Evolutionary conservation across 768 basidiomycete species (phyloP), one percentile per base, ranked within the genome.

Genomic region (Tylopilus plumbeoviolaceoides): DNA sequence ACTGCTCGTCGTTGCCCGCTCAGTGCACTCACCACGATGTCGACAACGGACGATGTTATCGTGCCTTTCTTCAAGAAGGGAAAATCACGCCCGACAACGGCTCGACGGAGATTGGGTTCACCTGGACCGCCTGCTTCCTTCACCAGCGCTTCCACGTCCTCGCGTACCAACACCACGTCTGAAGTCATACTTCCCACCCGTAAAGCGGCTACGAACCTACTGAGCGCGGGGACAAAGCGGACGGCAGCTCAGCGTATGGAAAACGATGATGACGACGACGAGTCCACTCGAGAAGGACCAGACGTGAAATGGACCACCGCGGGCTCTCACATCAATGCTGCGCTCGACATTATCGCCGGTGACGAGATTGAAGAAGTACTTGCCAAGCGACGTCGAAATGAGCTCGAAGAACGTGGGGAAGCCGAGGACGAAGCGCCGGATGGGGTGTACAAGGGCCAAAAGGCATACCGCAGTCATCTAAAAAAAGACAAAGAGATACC

Each of bases 41-140:
- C 69, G 61, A 57, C 70, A 44, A 45, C 57, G 23, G 64, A 68
- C 47, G 56, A 70, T 47, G 62, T 78, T 14, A 81, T 77, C 44
- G 91, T 95, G 0, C 85, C 91, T 4, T 94, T 97, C 73, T 91
- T 95, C 74, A 95, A 89, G 73, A 90, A 87, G 65, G 85, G 87
- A 38, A 87, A 85, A 59, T 78, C 84, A 4, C 79, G 92, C 1
- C 93, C 93, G 2, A 77, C 83, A 4, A 89, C 88, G 0, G 69
- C 79, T 3, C 81, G 95, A 35, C 87, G 88, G 62, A 81, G 93
- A 23, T 91, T 90, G 3, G 64, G 74, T 6, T 89, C 87, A 25
- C 60, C 57, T 47, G 50, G 31, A 0, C 87, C 88, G n/a, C 59
- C 76, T 4, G 59, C 53, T 6, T 54, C 59, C 12, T 43, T 45